Conservation (phyloP, 2,329 filamentous ascomycete species). For the Exophiala sideris region DNA sequence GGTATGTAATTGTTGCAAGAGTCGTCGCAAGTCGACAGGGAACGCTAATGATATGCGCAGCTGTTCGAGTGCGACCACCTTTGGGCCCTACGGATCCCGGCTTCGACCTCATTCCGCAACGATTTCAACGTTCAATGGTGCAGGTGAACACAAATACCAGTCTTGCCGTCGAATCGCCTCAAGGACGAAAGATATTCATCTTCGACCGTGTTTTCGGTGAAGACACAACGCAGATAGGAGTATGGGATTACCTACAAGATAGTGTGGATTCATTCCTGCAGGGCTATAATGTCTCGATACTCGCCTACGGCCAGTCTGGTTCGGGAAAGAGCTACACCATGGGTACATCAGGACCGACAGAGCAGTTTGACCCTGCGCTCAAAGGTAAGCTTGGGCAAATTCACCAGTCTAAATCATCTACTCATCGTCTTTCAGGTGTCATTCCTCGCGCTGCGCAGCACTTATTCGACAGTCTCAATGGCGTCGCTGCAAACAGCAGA, state of each 20-base stretch:
- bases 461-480: slow-evolving; percentile 83
- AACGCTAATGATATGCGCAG: slow-evolving; percentile 45
- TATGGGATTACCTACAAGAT: slow-evolving; percentile 92
- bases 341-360: slow-evolving; percentile 84
- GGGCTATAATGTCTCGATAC: slow-evolving; percentile 95
- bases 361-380: slow-evolving; percentile 65
- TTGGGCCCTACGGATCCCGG: slow-evolving; percentile 81
- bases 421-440: slow-evolving; percentile 62
- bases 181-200: slow-evolving; percentile 91
- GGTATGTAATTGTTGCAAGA: slow-evolving; percentile 57
- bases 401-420: neutral
- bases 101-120: slow-evolving; percentile 90
- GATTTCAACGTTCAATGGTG: slow-evolving; percentile 90
- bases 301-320: slow-evolving; percentile 96
- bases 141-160: slow-evolving; percentile 83
- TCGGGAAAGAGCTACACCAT: slow-evolving; percentile 98
- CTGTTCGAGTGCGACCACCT: slow-evolving; percentile 86
- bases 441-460: slow-evolving; percentile 84
- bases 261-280: slow-evolving; percentile 87
- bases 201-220: slow-evolving; percentile 93
- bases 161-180: slow-evolving; percentile 82
- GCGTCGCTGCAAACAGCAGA: slow-evolving; percentile 52
- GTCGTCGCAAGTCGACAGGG: neutral
- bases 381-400: slow-evolving; percentile 65
- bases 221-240: slow-evolving; percentile 76